Evolutionary conservation across 257 asterid species (phyloP).

Genomic region (Ballota nigra): DNA sequence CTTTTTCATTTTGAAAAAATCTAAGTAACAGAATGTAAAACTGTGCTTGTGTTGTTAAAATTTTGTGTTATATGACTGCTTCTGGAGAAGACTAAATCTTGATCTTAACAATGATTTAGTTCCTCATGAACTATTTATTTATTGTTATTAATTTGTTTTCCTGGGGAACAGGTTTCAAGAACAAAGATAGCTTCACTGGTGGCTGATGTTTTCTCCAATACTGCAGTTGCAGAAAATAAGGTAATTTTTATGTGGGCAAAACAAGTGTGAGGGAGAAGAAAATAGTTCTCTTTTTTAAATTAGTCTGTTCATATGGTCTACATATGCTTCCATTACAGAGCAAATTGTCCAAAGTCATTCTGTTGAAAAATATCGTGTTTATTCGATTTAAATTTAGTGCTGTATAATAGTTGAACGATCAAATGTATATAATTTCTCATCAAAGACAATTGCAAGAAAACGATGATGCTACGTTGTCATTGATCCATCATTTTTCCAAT

Average conservation of each 20-base stretch:
- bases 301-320: background rate
- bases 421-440: background rate
- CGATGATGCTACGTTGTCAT: background rate
- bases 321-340: background rate
- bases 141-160: background rate
- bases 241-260: constrained; percentile 28
- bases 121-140: background rate
- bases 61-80: background rate
- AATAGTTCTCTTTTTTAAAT: background rate
- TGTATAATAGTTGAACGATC: background rate
- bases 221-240: constrained; percentile 82
- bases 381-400: background rate
- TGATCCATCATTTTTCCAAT: constrained; percentile 2
- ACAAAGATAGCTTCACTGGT: constrained; percentile 85
- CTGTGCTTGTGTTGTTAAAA: background rate
- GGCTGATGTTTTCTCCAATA: constrained; percentile 84
- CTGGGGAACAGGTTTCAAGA: constrained; percentile 52
- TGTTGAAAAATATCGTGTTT: background rate
- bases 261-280: background rate
- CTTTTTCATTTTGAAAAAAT: constrained; percentile 29
- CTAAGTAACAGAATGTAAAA: constrained; percentile 10
- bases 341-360: background rate
- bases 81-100: background rate
- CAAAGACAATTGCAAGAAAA: background rate
- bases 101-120: background rate